These are phyloP conservation scores for Oryza punctata DNA, from an alignment of 176 grass and related monocot species.

Conservation along the genomic window DNA sequence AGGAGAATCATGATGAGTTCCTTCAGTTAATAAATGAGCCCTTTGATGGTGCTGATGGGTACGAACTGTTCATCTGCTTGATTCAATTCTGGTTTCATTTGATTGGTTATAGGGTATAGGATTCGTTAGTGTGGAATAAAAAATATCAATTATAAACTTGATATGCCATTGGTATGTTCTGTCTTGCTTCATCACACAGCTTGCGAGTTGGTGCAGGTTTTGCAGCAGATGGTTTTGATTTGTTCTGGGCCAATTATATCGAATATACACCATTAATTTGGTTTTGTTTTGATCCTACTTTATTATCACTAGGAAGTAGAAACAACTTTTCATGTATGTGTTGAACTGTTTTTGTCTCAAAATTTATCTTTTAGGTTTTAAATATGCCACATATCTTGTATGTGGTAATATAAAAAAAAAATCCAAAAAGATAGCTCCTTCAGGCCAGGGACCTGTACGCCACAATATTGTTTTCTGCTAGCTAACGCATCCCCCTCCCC, in stretches of 20 bases:
- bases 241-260: neutral
- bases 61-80: constrained; percentile 23
- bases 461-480: neutral
- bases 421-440: neutral
- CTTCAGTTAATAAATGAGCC: constrained; percentile 90
- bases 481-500: neutral
- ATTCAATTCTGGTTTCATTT: neutral
- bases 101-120: neutral
- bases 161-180: neutral
- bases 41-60: constrained; percentile 75
- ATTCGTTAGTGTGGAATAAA: neutral
- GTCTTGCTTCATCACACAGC: neutral
- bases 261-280: neutral
- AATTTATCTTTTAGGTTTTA: neutral
- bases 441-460: neutral
- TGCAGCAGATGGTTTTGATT: neutral
- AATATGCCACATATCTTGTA: neutral
- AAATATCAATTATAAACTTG: neutral
- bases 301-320: neutral
- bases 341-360: neutral
- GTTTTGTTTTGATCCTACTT: neutral
- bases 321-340: neutral
- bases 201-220: neutral
- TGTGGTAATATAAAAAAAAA: neutral
- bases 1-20: constrained; percentile 93